Base-by-base conservation (phyloP, 2,329 filamentous ascomycete species). In the Arthrobotrys conoides region DNA sequence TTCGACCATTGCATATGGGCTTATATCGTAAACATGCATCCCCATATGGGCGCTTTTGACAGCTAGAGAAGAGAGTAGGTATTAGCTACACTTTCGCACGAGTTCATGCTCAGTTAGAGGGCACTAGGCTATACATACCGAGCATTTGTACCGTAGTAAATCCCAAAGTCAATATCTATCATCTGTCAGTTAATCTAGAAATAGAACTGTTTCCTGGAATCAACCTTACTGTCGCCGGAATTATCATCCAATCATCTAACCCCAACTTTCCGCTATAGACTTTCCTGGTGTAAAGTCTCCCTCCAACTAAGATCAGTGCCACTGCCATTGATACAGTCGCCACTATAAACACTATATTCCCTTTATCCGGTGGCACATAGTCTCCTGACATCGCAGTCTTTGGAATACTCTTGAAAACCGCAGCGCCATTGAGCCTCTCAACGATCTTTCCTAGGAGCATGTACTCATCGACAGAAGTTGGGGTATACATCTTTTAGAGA, bases 221-320 rank as follows among this genome's bases (percentile, higher is more conserved):
- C 44, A 9, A n/a, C 9, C 44, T 20, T 46, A 67, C 51, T 1
- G 51, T 73, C 36, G 70, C 70, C 16, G 70, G 70, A 41, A 73
- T 66, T n/a, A 73, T 73, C 61, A 73, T 66, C 70, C 70, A 73
- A 53, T 73, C 70, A 38, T 73, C 70, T 53, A 38, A 61, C 3
- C 70, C 70, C 3, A 73, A 22, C 12, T 46, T 66, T 14, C 70
- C 70, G 36, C 30, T 53, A 16, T 73, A 67, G 1, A 67, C 20
- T 24, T 63, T 67, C 20, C 63, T 67, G 14, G 70, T 73, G 70
- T 67, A 67, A 20, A 73, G 44, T 27, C 70, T 61, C 38, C 65
- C 57, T 16, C 36, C 61, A 18, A 73, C 70, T 14, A 73, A 12
- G 2, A 73, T 44, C 16, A 73, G 27, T 12, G 63, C 70, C 27